These are phyloP conservation scores for Podospora pseudocomata DNA, from an alignment of 495 filamentous ascomycete species.

Conservation along the genomic window DNA sequence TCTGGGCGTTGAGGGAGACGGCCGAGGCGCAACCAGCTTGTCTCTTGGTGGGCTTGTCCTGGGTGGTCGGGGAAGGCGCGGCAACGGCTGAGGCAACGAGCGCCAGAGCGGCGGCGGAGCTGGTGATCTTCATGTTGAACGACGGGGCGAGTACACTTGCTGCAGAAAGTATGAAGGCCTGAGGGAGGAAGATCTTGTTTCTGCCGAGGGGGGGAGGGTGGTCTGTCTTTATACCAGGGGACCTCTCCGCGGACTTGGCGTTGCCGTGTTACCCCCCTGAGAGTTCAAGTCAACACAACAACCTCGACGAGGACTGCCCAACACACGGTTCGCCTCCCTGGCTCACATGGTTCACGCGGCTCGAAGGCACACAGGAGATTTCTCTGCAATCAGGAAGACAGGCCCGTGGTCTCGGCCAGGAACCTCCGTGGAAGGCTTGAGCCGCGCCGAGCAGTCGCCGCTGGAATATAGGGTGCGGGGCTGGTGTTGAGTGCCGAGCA, in stretches of 20 bases:
- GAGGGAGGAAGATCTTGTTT: conserved; percentile 10
- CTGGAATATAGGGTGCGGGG: conserved; percentile 40
- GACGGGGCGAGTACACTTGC: conserved; percentile 17
- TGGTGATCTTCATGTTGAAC: conserved; percentile 46
- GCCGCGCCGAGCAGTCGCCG: conserved; percentile 32
- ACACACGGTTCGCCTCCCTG: neutral
- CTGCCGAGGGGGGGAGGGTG: conserved; percentile 21
- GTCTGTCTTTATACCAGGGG: conserved; percentile 37
- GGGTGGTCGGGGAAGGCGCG: conserved; percentile 36
- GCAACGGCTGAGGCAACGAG: conserved; percentile 43
- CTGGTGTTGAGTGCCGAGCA: conserved; percentile 35
- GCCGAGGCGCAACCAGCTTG: conserved; percentile 44
- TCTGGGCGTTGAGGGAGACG: conserved; percentile 49
- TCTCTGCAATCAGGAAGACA: conserved; percentile 46
- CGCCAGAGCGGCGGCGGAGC: conserved; percentile 35
- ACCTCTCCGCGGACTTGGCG: conserved; percentile 9
- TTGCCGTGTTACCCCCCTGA: conserved; percentile 9
- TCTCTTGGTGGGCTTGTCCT: conserved; percentile 30
- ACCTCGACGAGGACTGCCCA: neutral
- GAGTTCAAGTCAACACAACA: neutral
- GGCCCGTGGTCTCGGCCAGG: conserved; percentile 45
- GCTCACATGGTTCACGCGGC: conserved; percentile 8
- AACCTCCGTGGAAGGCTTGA: conserved; percentile 41
- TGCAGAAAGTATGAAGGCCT: conserved; percentile 21
- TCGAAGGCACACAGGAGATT: conserved; percentile 5